Conservation (phyloP, 345 rosid genomes). For the Limnanthes douglasii region DNA sequence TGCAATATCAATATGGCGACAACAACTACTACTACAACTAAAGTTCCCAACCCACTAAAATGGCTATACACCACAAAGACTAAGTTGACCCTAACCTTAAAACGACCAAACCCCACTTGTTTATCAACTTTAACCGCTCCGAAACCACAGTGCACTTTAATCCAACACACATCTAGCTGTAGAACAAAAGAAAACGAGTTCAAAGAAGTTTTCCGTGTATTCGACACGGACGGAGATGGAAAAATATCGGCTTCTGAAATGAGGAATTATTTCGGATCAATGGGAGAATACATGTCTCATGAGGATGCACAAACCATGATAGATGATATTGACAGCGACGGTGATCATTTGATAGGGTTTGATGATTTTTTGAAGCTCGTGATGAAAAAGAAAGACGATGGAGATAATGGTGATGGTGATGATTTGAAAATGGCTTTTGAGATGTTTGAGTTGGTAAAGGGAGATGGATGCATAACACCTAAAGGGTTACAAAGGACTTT, state of each 20-base stretch:
- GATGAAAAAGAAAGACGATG: constrained; percentile 19
- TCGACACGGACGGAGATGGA: constrained; percentile 63
- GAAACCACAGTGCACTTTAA: constrained; percentile 3
- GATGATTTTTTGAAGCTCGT: constrained; percentile 50
- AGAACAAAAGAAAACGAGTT: constrained; percentile 21
- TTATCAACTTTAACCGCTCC: constrained; percentile 13
- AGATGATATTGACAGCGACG: constrained; percentile 42
- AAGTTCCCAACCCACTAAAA: constrained; percentile 17
- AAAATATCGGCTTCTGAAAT: constrained; percentile 66
- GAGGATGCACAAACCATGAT: constrained; percentile 45
- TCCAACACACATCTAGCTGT: constrained; percentile 3
- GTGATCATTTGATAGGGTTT: constrained; percentile 51
- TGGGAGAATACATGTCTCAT: constrained; percentile 57
- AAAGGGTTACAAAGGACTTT: constrained; percentile 66
- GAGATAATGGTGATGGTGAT: constrained; percentile 16
- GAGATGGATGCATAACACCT: constrained; percentile 66
- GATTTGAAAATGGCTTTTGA: constrained; percentile 67
- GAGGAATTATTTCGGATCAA: constrained; percentile 42
- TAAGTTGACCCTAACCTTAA: constrained; percentile 7
- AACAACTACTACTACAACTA: too few species aligned
- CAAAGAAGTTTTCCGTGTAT: constrained; percentile 37
- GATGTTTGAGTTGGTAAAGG: constrained; percentile 77
- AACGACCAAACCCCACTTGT: constrained; percentile 9
- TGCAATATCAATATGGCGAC: too few species aligned
- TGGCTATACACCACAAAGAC: constrained; percentile 14